A percentile compares a stretch with the other conserved stretches of the same genome.
Conservation (phyloP, 345 rosid species). For the Psidium guajava region DNA sequence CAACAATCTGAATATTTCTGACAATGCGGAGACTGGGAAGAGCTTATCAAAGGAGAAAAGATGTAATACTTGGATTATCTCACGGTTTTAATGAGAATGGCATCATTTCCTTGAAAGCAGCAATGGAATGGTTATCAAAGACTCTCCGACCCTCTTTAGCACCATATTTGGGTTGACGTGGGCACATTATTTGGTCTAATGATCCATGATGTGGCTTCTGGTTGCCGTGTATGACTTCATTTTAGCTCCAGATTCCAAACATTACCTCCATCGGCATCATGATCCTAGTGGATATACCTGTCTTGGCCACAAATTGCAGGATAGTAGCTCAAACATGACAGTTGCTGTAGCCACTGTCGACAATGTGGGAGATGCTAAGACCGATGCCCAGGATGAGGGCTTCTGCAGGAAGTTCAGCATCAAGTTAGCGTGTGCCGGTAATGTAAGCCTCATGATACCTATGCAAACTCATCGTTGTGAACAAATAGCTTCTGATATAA, state of each 20-base stretch:
- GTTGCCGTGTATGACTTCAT: neutral
- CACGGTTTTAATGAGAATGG: neutral
- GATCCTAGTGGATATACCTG: neutral
- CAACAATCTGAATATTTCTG: neutral
- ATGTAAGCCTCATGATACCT: neutral
- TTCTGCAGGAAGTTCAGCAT: conserved; percentile 29
- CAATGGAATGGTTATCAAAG: neutral
- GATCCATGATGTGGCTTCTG: neutral
- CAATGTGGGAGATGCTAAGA: neutral
- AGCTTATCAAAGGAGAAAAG: neutral
- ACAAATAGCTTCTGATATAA: neutral
- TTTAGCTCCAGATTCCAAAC: neutral
- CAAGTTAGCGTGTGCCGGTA: conserved; percentile 8
- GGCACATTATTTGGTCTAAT: neutral
- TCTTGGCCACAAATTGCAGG: conserved; percentile 8
- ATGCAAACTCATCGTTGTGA: neutral
- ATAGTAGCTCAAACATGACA: neutral
- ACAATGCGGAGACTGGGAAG: no score
- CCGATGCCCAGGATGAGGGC: conserved; percentile 9
- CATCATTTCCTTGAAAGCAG: neutral
- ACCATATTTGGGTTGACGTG: neutral
- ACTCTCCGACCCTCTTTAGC: neutral
- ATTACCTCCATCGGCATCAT: neutral
- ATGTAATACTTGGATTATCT: neutral
- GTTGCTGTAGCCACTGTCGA: neutral